Conservation (phyloP, 2,329 filamentous ascomycete species). For the Exophiala oligosperma region DNA sequence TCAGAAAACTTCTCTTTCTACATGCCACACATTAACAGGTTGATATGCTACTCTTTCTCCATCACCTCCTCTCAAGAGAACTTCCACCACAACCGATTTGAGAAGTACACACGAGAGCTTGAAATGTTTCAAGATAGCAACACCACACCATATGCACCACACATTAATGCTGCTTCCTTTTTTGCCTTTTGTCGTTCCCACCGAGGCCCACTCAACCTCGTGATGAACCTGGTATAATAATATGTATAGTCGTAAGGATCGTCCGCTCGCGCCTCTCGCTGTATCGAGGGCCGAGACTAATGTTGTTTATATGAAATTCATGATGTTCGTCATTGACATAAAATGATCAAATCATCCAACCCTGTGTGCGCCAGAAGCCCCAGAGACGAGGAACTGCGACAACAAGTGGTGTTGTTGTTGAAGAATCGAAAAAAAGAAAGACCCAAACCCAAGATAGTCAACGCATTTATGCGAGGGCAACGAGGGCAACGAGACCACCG, state of each 20-base stretch:
- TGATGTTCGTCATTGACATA: neutral
- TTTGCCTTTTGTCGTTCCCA: neutral
- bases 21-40: too few relatives aligned
- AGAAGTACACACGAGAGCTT: too few relatives aligned
- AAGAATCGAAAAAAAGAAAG: slow-evolving; percentile 7
- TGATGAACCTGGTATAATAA: too few relatives aligned
- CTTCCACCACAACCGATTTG: too few relatives aligned
- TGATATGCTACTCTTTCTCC: too few relatives aligned
- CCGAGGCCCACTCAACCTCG: too few relatives aligned
- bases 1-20: too few relatives aligned
- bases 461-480: slow-evolving; percentile 24
- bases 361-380: neutral
- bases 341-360: neutral
- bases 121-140: too few relatives aligned
- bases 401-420: neutral
- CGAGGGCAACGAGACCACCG: slow-evolving; percentile 22
- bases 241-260: slow-evolving; percentile 2
- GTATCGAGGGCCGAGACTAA: slow-evolving; percentile 5
- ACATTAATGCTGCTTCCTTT: neutral
- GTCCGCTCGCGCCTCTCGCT: slow-evolving; percentile 9
- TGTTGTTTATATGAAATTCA: neutral
- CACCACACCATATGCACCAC: neutral
- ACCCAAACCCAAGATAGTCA: neutral
- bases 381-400: neutral
- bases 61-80: too few relatives aligned